Evolutionary conservation across 1,284 basidiomycete genomes (phyloP).

Genomic region (Sanghuangporus sanghuang): DNA sequence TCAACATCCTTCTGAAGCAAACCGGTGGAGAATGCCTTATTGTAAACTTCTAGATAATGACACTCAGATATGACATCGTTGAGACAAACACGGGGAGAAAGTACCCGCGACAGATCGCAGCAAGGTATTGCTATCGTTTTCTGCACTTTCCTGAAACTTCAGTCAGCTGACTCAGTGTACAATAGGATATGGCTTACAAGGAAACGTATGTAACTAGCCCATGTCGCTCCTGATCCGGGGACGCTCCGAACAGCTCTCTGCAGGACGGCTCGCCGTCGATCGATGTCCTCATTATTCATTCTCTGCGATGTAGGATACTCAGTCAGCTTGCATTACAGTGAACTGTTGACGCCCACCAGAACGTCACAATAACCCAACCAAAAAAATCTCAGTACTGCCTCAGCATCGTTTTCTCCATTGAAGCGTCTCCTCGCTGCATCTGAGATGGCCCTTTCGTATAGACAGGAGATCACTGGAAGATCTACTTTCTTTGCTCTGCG

Average conservation of each 20-base stretch:
- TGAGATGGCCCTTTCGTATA: slow-evolving; percentile 77
- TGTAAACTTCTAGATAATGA: slow-evolving; percentile 44
- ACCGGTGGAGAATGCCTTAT: slow-evolving; percentile 48
- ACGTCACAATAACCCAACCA: slow-evolving; percentile 7
- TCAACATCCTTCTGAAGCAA: slow-evolving; percentile 56
- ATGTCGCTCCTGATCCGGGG: slow-evolving; percentile 64
- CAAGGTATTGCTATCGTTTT: slow-evolving; percentile 21
- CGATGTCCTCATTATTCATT: slow-evolving; percentile 37
- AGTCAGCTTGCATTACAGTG: not conserved
- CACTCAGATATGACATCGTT: not conserved
- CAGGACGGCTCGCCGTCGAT: slow-evolving; percentile 37
- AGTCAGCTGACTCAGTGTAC: not conserved
- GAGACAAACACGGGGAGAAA: not conserved
- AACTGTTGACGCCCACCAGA: not conserved
- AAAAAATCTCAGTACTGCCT: slow-evolving; percentile 43
- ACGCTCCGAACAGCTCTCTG: slow-evolving; percentile 59
- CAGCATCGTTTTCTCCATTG: slow-evolving; percentile 45
- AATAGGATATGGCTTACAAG: slow-evolving; percentile 38
- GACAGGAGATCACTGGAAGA: slow-evolving; percentile 47
- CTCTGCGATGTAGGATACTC: slow-evolving; percentile 34
- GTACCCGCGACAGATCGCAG: slow-evolving; percentile 34
- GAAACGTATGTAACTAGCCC: slow-evolving; percentile 68
- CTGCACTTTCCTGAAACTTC: slow-evolving; percentile 34
- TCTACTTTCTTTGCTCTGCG: slow-evolving; percentile 62
- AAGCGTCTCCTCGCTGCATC: slow-evolving; percentile 59